Evolutionary conservation across 169 alveolate species (phyloP).

Genomic region (Plasmodium adleri): DNA sequence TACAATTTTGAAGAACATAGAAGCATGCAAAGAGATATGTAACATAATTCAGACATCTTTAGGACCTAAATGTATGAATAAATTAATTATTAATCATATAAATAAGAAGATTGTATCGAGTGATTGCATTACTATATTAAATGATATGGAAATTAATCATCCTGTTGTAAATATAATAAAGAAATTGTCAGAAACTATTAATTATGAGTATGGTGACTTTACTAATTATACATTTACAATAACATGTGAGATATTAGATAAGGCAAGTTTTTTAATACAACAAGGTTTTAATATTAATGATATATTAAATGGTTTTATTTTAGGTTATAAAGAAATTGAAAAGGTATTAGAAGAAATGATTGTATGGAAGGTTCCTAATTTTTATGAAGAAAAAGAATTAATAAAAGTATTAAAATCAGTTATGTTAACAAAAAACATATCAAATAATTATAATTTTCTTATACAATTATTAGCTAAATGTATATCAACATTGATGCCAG

Average conservation of each 20-base stretch:
- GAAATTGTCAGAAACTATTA: conserved; percentile 97
- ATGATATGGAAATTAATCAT: conserved; percentile 98
- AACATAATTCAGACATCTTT: conserved; percentile 95
- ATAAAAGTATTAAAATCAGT: conserved; percentile 85
- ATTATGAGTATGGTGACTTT: conserved; percentile 98
- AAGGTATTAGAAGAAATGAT: conserved; percentile 41
- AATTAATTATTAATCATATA: conserved; percentile 97
- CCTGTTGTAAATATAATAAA: conserved; percentile 99
- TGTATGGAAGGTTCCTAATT: conserved; percentile 80
- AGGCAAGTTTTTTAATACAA: conserved; percentile 89
- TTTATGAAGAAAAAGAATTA: conserved; percentile 85
- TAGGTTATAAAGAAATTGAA: conserved; percentile 62
- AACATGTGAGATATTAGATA: conserved; percentile 97
- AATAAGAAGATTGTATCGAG: conserved; percentile 97
- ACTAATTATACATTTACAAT: conserved; percentile 97
- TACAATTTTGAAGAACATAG: conserved; percentile 89
- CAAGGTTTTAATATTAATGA: conserved; percentile 97
- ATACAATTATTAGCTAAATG: conserved; percentile 92
- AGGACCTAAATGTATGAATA: conserved; percentile 98
- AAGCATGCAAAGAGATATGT: conserved; percentile 95
- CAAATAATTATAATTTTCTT: conserved; percentile 79
- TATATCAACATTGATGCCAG: conserved; percentile 93
- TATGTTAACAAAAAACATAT: conserved; percentile 70
- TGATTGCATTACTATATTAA: conserved; percentile 97
- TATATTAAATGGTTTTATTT: conserved; percentile 95